Evolutionary conservation across 1,284 basidiomycete species (phyloP).

Genomic region (Apiotrichum gamsii): DNA sequence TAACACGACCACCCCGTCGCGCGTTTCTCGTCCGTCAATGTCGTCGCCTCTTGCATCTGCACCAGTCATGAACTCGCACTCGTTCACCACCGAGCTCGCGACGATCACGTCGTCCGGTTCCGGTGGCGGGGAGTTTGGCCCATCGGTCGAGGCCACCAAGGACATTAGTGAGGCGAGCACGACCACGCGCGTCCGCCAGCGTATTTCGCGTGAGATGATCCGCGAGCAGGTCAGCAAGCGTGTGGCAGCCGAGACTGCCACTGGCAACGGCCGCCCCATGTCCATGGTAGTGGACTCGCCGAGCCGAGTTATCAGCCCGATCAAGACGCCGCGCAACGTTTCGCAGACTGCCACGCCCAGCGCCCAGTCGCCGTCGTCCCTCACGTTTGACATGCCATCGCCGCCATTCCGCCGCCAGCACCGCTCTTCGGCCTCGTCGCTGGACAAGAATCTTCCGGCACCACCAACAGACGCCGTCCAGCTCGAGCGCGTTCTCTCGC

Average conservation of each 20-base stretch:
- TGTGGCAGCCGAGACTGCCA: conserved; percentile 21
- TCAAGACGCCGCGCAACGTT: conserved; percentile 1
- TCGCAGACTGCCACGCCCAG: neutral
- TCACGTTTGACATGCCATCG: conserved; percentile 1
- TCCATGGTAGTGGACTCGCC: conserved; percentile 19
- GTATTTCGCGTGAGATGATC: conserved; percentile 46
- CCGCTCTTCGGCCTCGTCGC: neutral
- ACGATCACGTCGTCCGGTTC: neutral
- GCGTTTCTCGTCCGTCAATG: neutral
- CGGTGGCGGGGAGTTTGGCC: conserved; percentile 14
- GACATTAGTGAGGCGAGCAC: conserved; percentile 21
- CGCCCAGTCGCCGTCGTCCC: neutral
- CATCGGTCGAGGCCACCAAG: neutral
- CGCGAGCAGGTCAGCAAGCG: conserved; percentile 42
- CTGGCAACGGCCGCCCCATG: conserved; percentile 18
- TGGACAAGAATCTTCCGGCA: conserved; percentile 1
- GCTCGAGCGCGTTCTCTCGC: neutral
- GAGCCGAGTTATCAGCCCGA: conserved; percentile 2
- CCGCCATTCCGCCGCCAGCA: neutral
- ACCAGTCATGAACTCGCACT: conserved; percentile 1
- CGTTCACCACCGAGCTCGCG: no score
- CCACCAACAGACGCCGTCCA: neutral
- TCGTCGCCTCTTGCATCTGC: conserved; percentile 11
- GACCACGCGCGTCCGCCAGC: conserved; percentile 37
- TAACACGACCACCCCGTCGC: neutral